Base-by-base conservation (phyloP, 768 basidiomycete genomes). In the Phanerochaete sordida region DNA sequence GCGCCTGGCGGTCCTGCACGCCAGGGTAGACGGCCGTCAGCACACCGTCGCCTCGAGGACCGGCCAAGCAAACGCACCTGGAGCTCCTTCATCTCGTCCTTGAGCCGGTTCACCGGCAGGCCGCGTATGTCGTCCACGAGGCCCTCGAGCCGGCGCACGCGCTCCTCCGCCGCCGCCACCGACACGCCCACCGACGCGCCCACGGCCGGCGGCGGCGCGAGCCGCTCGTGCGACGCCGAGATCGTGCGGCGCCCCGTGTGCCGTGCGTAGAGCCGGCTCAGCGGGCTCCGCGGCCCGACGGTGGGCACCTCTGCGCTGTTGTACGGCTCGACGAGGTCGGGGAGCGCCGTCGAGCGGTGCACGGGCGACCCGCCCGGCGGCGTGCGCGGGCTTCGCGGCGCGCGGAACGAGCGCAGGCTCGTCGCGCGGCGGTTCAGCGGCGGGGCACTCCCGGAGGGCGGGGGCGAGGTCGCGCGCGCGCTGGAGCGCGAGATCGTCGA, bases 31-130 rank as follows among this genome's bases (percentile, higher is more conserved):
- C 6, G 27, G 33, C 1, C 37, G 19, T 43, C 39, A 43, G 8
- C 39, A 43, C 33, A 35, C 33, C 33, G 33, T 35, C 33, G 33
- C 39, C 4, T 11, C 39, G 13, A 33, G 53, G 2, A 43, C 33
- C 11, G 51, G 37, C 8, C 13, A 52, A 8, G 13, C 31, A 53
- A 13, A 72, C 78, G 50, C 47, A 88, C 89, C 80, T 90, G 88
- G 28, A 93, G 72, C 68, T 93, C 91, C 69, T 85, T 90, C 83
- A 94, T 88, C 71, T 93, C 90, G 2, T 88, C 87, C 71, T 83
- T 87, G 37, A 94, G 74, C 62, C 73, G 80, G 35, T 81, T 78
- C 21, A 91, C 81, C 7, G 91, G 90, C 62, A 90, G 63, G 45
- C 81, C 78, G 30, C 79, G 78, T 47, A 88, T 79, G 52, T 85